Conservation (phyloP, 2,329 filamentous ascomycete species). For the Fusarium sp. region DNA sequence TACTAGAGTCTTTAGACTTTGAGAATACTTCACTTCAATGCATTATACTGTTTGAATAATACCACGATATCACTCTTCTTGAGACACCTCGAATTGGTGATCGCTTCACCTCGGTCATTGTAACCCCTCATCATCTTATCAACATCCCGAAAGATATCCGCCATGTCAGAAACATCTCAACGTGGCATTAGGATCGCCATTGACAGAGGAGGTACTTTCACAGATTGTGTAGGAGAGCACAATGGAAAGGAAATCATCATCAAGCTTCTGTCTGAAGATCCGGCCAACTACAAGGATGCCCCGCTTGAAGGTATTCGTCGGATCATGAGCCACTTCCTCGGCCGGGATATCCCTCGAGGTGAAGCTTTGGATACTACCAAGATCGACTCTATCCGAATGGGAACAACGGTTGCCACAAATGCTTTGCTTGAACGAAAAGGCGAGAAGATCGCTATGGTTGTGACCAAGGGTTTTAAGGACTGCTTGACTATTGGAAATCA, state of each 20-base stretch:
- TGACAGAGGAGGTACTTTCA: slow-evolving; percentile 87
- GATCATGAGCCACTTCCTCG: slow-evolving; percentile 81
- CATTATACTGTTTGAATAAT: background rate
- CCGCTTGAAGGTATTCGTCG: slow-evolving; percentile 91
- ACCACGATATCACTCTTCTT: background rate
- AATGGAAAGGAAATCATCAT: slow-evolving; percentile 82
- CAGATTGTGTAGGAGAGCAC: slow-evolving; percentile 89
- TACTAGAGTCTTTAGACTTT: background rate
- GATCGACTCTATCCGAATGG: slow-evolving; percentile 95
- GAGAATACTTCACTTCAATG: background rate
- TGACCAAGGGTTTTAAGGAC: slow-evolving; percentile 89
- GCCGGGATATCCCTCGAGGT: slow-evolving; percentile 80
- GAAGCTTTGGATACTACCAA: slow-evolving; percentile 81
- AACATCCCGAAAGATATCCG: slow-evolving; percentile 11
- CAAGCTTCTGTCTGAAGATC: slow-evolving; percentile 91
- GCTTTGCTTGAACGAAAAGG: slow-evolving; percentile 90
- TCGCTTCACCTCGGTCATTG: background rate
- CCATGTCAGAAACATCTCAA: slow-evolving; percentile 52
- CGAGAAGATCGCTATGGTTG: slow-evolving; percentile 86
- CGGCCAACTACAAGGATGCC: slow-evolving; percentile 89
- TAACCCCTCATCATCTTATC: slow-evolving; percentile 29
- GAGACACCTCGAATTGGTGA: background rate
- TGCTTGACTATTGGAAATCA: slow-evolving; percentile 92
- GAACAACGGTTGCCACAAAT: slow-evolving; percentile 94
- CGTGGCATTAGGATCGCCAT: slow-evolving; percentile 81